Evolutionary conservation across 768 basidiomycete genomes (phyloP), one percentile per base, ranked within the genome.

Genomic region (Mrakia gelida): DNA sequence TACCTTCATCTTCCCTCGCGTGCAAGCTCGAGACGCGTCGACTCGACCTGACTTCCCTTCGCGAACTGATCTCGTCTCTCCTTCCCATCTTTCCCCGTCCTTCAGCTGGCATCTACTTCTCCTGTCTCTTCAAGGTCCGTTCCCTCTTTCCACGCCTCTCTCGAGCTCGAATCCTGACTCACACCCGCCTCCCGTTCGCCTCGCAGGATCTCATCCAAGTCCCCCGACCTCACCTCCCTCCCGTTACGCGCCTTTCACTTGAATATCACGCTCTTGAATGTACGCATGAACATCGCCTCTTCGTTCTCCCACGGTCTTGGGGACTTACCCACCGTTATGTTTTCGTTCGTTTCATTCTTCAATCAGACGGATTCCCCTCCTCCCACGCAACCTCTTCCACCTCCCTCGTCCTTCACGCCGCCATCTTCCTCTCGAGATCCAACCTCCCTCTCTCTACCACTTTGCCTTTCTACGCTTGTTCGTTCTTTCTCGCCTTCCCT

Each of bases 321-420:
- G n/a, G n/a, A n/a, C n/a, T n/a, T n/a, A n/a, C n/a, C n/a, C n/a
- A n/a, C n/a, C n/a, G n/a, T n/a, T n/a, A n/a, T 93, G 92, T 90
- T 7, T 90, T 93, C 73, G 92, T 21, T 88, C 86, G 0, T 92
- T 93, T 81, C n/a, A n/a, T n/a, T n/a, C n/a, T n/a, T n/a, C 92
- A 94, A 80, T 87, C 93, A 3, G 94, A 96, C 81, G 96, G 96
- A 32, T 96, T 98, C 82, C 95, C 95, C 0, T 96, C 94, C 0
- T 97, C 95, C 0, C 96, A 99, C 82, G 92, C 93, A 2, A 93
- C 95, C 13, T 71, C 11, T 96, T 97, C 84, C 89, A 90, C 75
- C 88, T 95, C 93, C 38, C 92, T 97, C 81, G 94, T 94, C 0
- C 88, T 98, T 4, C 93, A 92, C 85, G 87, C 93, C 79, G 91